These are phyloP conservation scores for Trichoderma arundinaceum DNA, from an alignment of 2,329 filamentous ascomycete genomes.

Conservation along the genomic window DNA sequence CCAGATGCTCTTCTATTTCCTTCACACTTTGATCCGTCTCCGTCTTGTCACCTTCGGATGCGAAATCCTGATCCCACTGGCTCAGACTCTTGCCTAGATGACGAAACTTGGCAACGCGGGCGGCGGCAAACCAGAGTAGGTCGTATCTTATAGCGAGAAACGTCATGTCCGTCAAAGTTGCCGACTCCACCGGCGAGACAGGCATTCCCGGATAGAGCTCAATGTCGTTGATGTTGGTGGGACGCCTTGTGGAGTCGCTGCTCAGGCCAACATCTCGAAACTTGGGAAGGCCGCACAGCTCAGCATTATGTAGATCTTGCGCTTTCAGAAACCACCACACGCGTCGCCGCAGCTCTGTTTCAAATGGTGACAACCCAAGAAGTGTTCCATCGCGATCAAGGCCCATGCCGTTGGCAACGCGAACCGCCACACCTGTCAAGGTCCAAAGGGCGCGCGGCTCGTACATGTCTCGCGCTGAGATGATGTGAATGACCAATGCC, in stretches of 20 bases:
- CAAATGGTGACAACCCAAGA: constrained; percentile 6
- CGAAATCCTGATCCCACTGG: constrained; percentile 15
- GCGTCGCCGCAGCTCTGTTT: neutral
- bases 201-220: too few relatives aligned
- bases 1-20: too few relatives aligned
- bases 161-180: constrained; percentile 9
- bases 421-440: constrained; percentile 21
- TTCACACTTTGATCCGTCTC: constrained; percentile 2
- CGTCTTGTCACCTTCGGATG: constrained; percentile 11
- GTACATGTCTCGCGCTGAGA: constrained; percentile 14
- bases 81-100: constrained; percentile 9
- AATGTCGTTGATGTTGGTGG: neutral
- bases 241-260: constrained; percentile 10
- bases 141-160: constrained; percentile 21
- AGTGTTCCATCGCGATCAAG: constrained; percentile 20
- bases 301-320: constrained; percentile 14
- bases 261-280: constrained; percentile 17
- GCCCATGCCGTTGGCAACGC: constrained; percentile 8
- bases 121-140: constrained; percentile 13
- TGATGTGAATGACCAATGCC: constrained; percentile 18
- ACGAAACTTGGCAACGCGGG: constrained; percentile 18
- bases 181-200: neutral
- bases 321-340: constrained; percentile 18
- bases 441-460: constrained; percentile 15
- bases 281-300: constrained; percentile 19